phyloP scores from a whole-genome alignment of 345 rosid genomes.

The Euphorbia tirucalli region DNA sequence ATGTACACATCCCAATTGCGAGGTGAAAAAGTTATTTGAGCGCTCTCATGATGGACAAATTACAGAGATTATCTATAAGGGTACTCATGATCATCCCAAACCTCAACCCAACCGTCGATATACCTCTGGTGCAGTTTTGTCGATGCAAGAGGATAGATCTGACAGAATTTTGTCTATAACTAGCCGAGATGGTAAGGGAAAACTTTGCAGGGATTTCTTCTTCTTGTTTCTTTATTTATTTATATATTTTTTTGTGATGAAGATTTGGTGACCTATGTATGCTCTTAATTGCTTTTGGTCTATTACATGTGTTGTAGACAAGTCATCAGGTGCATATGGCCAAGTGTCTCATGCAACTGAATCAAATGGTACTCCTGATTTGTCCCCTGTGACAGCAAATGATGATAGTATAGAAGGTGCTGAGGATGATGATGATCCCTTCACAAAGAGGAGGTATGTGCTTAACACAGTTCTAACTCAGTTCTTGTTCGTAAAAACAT shows the following conservation, averaged over 20 bases:
- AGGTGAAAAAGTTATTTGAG: slow-evolving; percentile 95
- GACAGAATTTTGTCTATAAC: slow-evolving; percentile 48
- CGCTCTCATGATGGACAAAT: slow-evolving; percentile 89
- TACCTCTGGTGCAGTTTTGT: slow-evolving; percentile 55
- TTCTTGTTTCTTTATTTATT: background rate
- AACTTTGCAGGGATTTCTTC: slow-evolving; percentile 2
- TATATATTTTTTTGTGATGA: background rate
- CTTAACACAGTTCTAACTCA: slow-evolving; percentile 18
- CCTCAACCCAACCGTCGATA: slow-evolving; percentile 83
- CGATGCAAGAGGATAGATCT: slow-evolving; percentile 69
- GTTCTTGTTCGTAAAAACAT: slow-evolving; percentile 1
- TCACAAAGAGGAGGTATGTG: slow-evolving; percentile 73
- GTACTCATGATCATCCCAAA: slow-evolving; percentile 94
- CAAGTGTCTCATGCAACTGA: slow-evolving; percentile 45
- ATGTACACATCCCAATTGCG: slow-evolving; percentile 96
- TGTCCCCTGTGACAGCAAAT: slow-evolving; percentile 49
- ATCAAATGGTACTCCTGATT: slow-evolving; percentile 50
- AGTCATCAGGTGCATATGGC: slow-evolving; percentile 48
- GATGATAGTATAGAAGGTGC: slow-evolving; percentile 57
- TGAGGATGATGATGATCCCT: slow-evolving; percentile 80
- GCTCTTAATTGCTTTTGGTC: slow-evolving; percentile 12
- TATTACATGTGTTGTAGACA: slow-evolving; percentile 44
- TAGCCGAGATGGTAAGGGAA: slow-evolving; percentile 60
- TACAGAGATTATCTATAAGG: slow-evolving; percentile 89
- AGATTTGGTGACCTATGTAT: slow-evolving; percentile 3